phyloP scores from a whole-genome alignment of 2,329 filamentous ascomycete species.

The Escovopsis sp. region DNA sequence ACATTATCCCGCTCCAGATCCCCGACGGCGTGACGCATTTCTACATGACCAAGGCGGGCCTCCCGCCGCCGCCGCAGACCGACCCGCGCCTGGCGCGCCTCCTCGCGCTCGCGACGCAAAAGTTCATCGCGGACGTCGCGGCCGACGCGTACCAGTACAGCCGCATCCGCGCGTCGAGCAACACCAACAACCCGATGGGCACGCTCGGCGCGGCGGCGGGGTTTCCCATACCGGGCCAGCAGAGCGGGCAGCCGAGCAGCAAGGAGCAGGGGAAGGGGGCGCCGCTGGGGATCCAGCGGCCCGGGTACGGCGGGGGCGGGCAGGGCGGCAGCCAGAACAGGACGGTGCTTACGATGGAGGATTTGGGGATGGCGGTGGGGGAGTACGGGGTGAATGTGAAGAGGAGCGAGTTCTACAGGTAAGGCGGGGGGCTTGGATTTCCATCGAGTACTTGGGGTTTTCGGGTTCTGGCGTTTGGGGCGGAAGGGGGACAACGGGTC shows the following conservation, averaged over 20 bases:
- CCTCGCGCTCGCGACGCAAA: slow-evolving; percentile 93
- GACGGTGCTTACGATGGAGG: slow-evolving; percentile 85
- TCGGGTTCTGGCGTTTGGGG: slow-evolving; percentile 8
- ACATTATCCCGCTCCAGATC: slow-evolving; percentile 42
- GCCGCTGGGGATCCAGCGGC: slow-evolving; percentile 58
- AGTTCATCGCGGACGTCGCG: slow-evolving; percentile 95
- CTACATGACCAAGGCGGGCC: slow-evolving; percentile 90
- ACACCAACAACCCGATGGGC: slow-evolving; percentile 82
- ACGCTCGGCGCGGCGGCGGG: slow-evolving; percentile 64
- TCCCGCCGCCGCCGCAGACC: slow-evolving; percentile 82
- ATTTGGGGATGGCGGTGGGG: slow-evolving; percentile 83
- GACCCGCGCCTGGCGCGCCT: slow-evolving; percentile 83
- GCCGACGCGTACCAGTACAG: slow-evolving; percentile 97
- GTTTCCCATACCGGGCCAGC: slow-evolving; percentile 50
- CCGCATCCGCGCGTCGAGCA: slow-evolving; percentile 78
- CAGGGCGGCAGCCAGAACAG: slow-evolving; percentile 79
- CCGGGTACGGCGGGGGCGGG: slow-evolving; percentile 75
- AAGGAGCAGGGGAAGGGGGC: slow-evolving; percentile 44
- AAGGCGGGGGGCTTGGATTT: slow-evolving; percentile 6
- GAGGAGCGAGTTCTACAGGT: slow-evolving; percentile 92
- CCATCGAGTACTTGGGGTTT: background rate
- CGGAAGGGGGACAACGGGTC: background rate
- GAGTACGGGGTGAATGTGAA: slow-evolving; percentile 98
- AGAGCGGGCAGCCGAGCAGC: slow-evolving; percentile 37
- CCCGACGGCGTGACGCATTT: slow-evolving; percentile 96